Evolutionary conservation across 768 basidiomycete species (phyloP), one percentile per base, ranked within the genome.

Genomic region (Rhodosporidiobolus sp.): DNA sequence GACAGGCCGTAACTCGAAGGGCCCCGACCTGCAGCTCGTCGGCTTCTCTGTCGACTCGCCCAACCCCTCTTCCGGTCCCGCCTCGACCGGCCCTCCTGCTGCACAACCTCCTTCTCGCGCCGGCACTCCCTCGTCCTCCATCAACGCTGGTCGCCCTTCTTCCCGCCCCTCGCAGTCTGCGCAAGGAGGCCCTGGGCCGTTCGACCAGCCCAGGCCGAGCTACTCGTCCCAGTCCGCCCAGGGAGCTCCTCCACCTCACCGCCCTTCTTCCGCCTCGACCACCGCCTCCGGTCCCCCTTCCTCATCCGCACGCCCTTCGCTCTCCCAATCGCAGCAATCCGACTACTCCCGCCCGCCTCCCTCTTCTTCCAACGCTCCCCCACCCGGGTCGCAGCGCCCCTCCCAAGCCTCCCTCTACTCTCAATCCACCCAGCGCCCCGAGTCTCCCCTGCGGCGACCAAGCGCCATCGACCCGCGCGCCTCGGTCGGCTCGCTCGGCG

Each of bases 31-130:
- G 28, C 16, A 28, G 35, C 48, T 77, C 20, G 38, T 69, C 52
- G 70, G 76, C 49, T 74, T 77, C 70, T 67, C 67, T 11, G 72
- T 77, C 67, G 76, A 74, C 63, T 61, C 65, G 16, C 63, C 65
- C 30, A 57, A 56, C 34, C 56, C 65, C 8, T 28, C 26, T 28
- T 20, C 19, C 12, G n/a, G 24, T 10, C 11, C 64, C 55, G 22
- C 43, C 43, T 24, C 35, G 45, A 2, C 59, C 16, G 11, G 16
- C 2, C 12, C 35, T 26, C 14, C 38, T 43, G 7, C 38, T 14
- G 38, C 38, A 7, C 38, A 43, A 43, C 43, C 43, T 28, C 58
- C 43, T 10, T 26, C 58, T n/a, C 26, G 22, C 38, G 8, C 54
- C 49, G 28, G 24, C 30, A 24, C 49, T 22, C 61, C 30, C 61